Evolutionary conservation across 1,284 basidiomycete species (phyloP).

Genomic region (Ustilago shanxiensis): DNA sequence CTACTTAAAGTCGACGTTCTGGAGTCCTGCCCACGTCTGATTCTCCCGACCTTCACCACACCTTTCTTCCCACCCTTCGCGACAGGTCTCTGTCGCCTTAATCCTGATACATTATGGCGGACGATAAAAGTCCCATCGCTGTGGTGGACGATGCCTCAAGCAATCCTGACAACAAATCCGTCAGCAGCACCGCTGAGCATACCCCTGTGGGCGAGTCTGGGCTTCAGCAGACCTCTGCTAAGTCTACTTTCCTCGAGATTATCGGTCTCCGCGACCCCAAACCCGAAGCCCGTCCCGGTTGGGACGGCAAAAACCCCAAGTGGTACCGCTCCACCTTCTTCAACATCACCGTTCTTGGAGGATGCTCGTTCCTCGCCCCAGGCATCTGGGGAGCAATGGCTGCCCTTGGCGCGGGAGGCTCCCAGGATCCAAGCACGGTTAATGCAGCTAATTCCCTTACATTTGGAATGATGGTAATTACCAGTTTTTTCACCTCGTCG

Average conservation of each 20-base stretch:
- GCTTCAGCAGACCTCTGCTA: slow-evolving; percentile 2
- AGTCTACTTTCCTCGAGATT: slow-evolving; percentile 28
- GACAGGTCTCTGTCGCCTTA: not conserved
- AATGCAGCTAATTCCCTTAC: slow-evolving; percentile 70
- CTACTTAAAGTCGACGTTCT: not conserved
- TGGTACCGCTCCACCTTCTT: slow-evolving; percentile 59
- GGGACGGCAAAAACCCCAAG: slow-evolving; percentile 33
- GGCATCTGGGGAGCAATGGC: slow-evolving; percentile 68
- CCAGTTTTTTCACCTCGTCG: slow-evolving; percentile 54
- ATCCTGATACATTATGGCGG: slow-evolving; percentile 11
- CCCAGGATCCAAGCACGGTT: slow-evolving; percentile 60
- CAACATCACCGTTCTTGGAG: slow-evolving; percentile 68
- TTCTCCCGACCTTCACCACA: not conserved
- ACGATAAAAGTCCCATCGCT: slow-evolving; percentile 3
- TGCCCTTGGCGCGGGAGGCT: slow-evolving; percentile 68
- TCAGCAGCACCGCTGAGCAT: slow-evolving; percentile 13
- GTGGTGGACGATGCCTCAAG: slow-evolving; percentile 16
- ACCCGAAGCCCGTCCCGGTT: slow-evolving; percentile 34
- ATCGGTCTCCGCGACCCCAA: slow-evolving; percentile 45
- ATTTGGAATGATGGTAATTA: slow-evolving; percentile 70
- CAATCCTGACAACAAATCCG: slow-evolving; percentile 32
- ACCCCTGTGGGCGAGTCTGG: not conserved
- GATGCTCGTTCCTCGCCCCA: slow-evolving; percentile 68
- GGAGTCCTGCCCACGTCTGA: not conserved
- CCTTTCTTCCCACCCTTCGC: not conserved